Conservation (phyloP, 176 grass and related monocot genomes). For the Cenchrus americanus region DNA sequence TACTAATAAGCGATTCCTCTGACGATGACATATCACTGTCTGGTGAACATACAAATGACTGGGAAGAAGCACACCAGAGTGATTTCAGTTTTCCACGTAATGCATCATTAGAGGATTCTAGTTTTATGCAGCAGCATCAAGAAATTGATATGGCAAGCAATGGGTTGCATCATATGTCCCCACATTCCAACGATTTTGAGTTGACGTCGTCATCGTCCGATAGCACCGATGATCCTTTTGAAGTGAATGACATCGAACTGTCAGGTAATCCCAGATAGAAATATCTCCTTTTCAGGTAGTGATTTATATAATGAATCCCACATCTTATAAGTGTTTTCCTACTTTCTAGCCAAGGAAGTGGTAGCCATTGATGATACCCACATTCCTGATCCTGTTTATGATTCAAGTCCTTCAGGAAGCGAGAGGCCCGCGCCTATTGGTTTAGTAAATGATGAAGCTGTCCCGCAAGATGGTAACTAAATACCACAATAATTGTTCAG, state of each 20-base stretch:
- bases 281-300: neutral
- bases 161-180: slow-evolving; percentile 34
- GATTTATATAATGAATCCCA: slow-evolving; percentile 13
- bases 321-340: neutral
- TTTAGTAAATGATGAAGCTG: slow-evolving; percentile 42
- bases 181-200: slow-evolving; percentile 47
- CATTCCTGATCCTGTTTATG: slow-evolving; percentile 49
- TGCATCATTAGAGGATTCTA: neutral
- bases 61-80: slow-evolving; percentile 33
- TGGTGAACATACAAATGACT: slow-evolving; percentile 41
- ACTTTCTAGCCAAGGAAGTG: slow-evolving; percentile 49
- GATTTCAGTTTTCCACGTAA: slow-evolving; percentile 12
- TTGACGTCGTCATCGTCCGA: slow-evolving; percentile 41
- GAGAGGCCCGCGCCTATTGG: slow-evolving; percentile 46
- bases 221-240: slow-evolving; percentile 37
- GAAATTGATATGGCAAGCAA: slow-evolving; percentile 47
- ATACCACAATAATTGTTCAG: neutral
- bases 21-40: slow-evolving; percentile 52
- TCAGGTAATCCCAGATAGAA: slow-evolving; percentile 28
- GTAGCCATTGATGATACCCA: slow-evolving; percentile 36
- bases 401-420: slow-evolving; percentile 54
- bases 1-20: slow-evolving; percentile 53
- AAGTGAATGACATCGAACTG: slow-evolving; percentile 34
- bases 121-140: slow-evolving; percentile 38
- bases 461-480: slow-evolving; percentile 44